phyloP scores from a whole-genome alignment of 129 eudicot genomes.

The carrot (Daucus carota) region DH1_v3.0 NC_030387.2:2846501-2847000 shows the following conservation, averaged over 20 bases:
- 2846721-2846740: slow-evolving; percentile 37
- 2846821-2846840: slow-evolving; percentile 57
- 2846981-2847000: slow-evolving; percentile 57
- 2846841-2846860: slow-evolving; percentile 32
- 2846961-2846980: slow-evolving; percentile 41
- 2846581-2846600: background rate
- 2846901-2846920: slow-evolving; percentile 50
- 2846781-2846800: slow-evolving; percentile 67
- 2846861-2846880: slow-evolving; percentile 33
- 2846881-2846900: slow-evolving; percentile 69
- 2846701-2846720: slow-evolving; percentile 47
- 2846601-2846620: background rate
- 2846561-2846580: too few relatives aligned
- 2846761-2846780: slow-evolving; percentile 67
- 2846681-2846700: background rate
- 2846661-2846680: background rate
- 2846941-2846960: slow-evolving; percentile 10
- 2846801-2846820: slow-evolving; percentile 63
- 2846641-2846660: background rate
- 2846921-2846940: slow-evolving; percentile 44
- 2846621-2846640: background rate
- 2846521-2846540: too few relatives aligned
- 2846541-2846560: too few relatives aligned
- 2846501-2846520: too few relatives aligned
- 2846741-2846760: slow-evolving; percentile 24